phyloP scores from a whole-genome alignment of 345 rosid species.

The Hirschfeldia incana region DNA sequence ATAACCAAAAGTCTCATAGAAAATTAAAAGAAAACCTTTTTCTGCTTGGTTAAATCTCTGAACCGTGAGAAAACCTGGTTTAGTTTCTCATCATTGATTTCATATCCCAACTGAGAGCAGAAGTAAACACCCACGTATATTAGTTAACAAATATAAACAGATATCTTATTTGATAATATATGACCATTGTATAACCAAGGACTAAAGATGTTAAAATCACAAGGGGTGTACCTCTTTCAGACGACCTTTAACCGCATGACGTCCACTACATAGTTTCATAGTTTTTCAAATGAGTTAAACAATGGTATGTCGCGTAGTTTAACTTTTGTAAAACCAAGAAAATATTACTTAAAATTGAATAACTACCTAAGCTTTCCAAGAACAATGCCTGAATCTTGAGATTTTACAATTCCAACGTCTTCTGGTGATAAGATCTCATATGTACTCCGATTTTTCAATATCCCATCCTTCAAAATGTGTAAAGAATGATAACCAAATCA shows the following conservation, averaged over 20 bases:
- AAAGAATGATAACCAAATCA: background rate
- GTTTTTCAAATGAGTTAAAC: background rate
- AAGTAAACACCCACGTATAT: background rate
- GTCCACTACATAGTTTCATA: conserved; percentile 58
- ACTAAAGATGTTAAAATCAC: background rate
- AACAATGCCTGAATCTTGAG: conserved; percentile 71
- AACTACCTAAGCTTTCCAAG: conserved; percentile 82
- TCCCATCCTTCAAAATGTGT: conserved; percentile 62
- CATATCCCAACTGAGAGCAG: conserved; percentile 73
- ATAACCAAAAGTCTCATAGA: background rate
- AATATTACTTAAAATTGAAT: background rate
- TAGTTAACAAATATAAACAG: background rate
- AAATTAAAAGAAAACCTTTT: conserved; percentile 54
- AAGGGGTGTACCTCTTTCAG: conserved; percentile 45
- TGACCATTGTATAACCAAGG: background rate
- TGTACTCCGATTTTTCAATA: conserved; percentile 78
- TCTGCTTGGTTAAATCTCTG: conserved; percentile 77
- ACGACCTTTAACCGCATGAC: conserved; percentile 76
- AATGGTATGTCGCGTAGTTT: background rate
- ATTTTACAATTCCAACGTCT: conserved; percentile 71
- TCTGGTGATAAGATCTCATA: conserved; percentile 88
- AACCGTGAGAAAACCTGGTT: conserved; percentile 68
- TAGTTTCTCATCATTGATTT: conserved; percentile 66
- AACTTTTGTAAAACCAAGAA: background rate
- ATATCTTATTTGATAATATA: background rate